These are phyloP conservation scores for Coemansia sp. DNA, from an alignment of 192 early-diverging fungal species.

Conservation along the genomic window DNA sequence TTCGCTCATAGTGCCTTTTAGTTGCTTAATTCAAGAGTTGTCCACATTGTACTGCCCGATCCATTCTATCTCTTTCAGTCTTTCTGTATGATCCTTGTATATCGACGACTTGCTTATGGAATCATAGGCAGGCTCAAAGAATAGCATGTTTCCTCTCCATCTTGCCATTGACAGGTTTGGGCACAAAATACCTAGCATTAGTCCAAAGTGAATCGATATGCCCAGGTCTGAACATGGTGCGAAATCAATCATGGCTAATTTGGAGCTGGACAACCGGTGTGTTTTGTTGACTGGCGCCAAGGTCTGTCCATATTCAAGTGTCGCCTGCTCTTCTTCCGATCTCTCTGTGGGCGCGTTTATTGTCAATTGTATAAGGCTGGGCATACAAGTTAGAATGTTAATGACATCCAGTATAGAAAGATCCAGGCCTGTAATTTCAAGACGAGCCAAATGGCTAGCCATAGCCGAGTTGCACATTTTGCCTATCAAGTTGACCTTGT, in stretches of 20 bases:
- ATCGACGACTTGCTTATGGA: not conserved
- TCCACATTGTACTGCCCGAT: too few species aligned
- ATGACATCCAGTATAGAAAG: not conserved
- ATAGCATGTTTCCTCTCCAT: not conserved
- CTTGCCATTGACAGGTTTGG: not conserved
- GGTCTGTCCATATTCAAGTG: not conserved
- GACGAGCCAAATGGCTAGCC: not conserved
- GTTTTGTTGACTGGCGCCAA: not conserved
- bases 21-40: too few species aligned
- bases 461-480: not conserved
- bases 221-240: not conserved
- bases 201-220: not conserved
- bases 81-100: not conserved
- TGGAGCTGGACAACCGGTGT: not conserved
- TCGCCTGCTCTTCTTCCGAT: not conserved
- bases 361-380: not conserved
- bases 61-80: not conserved
- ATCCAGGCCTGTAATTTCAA: not conserved
- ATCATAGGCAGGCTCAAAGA: not conserved
- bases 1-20: too few species aligned
- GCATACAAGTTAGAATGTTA: not conserved
- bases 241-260: not conserved
- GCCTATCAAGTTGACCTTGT: not conserved
- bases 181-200: not conserved
- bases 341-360: not conserved